Conservation (phyloP, 805 yeast genomes). For the Nakazawaea siamensis region DNA sequence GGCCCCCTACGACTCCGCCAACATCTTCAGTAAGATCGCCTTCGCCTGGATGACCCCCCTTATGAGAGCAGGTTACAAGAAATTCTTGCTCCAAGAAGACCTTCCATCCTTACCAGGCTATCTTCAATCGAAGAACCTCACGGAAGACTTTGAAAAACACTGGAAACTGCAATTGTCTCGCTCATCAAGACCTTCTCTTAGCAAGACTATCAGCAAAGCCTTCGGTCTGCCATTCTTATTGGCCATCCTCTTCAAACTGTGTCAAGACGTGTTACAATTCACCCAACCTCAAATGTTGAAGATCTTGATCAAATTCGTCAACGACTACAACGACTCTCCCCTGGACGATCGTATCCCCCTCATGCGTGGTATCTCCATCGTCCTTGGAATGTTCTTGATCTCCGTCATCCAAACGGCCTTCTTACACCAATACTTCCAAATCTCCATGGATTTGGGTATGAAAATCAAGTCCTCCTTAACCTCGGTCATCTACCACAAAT, state of each 20-base stretch:
- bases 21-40: slow-evolving; percentile 42
- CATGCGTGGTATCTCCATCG: slow-evolving; percentile 69
- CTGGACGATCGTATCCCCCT: slow-evolving; percentile 44
- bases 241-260: slow-evolving; percentile 65
- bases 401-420: slow-evolving; percentile 73
- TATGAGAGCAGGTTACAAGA: slow-evolving; percentile 43
- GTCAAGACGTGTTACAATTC: slow-evolving; percentile 76
- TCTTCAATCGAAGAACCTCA: slow-evolving; percentile 46
- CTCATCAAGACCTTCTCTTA: slow-evolving; percentile 25
- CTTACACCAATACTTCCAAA: slow-evolving; percentile 72
- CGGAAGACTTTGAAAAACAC: slow-evolving; percentile 38
- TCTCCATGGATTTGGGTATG: slow-evolving; percentile 71
- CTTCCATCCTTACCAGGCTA: slow-evolving; percentile 71
- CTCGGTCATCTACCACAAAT: slow-evolving; percentile 58
- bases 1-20: slow-evolving; percentile 38
- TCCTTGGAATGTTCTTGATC: slow-evolving; percentile 63
- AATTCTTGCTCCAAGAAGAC: slow-evolving; percentile 43
- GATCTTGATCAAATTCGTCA: slow-evolving; percentile 52
- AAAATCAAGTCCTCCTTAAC: slow-evolving; percentile 63
- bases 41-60: slow-evolving; percentile 55
- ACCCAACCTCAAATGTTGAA: slow-evolving; percentile 82
- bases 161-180: slow-evolving; percentile 51
- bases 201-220: slow-evolving; percentile 48
- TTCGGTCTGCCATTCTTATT: slow-evolving; percentile 66
- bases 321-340: slow-evolving; percentile 33